phyloP scores from a whole-genome alignment of 148 eudicot genomes.

The Oxyria digyna region DNA sequence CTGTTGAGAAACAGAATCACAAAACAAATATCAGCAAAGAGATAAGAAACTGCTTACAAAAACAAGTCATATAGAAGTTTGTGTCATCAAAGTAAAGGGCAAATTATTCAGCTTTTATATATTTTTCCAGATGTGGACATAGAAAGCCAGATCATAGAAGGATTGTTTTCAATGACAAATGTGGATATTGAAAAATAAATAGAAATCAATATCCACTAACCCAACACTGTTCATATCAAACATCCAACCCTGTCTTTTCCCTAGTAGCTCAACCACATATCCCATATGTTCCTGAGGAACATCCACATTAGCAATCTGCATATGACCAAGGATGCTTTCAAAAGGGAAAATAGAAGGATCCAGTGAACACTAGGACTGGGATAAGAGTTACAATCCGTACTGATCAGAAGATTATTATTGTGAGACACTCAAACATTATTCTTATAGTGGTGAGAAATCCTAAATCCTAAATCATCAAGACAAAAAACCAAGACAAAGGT shows the following conservation, averaged over 20 bases:
- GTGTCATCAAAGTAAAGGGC: no score
- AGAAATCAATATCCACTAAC: constrained; percentile 29
- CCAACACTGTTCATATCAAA: constrained; percentile 85
- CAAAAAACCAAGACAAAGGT: background rate
- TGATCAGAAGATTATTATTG: background rate
- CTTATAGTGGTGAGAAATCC: background rate
- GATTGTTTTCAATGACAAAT: no score
- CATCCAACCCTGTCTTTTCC: constrained; percentile 95
- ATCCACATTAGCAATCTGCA: constrained; percentile 87
- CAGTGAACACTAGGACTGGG: background rate
- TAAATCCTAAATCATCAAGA: background rate
- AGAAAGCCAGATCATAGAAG: no score
- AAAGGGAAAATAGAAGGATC: background rate
- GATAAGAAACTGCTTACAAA: background rate
- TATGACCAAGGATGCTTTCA: background rate
- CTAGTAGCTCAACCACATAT: constrained; percentile 88
- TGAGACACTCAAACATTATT: background rate
- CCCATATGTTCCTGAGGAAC: constrained; percentile 92
- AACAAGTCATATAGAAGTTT: background rate
- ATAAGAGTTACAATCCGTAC: background rate
- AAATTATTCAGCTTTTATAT: background rate
- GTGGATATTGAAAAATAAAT: no score
- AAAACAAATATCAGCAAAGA: background rate
- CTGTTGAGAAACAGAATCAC: constrained; percentile 20
- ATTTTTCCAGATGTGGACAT: background rate